Base-by-base conservation (phyloP, 2,329 filamentous ascomycete species). In the Phaeosphaeria sp. region DNA sequence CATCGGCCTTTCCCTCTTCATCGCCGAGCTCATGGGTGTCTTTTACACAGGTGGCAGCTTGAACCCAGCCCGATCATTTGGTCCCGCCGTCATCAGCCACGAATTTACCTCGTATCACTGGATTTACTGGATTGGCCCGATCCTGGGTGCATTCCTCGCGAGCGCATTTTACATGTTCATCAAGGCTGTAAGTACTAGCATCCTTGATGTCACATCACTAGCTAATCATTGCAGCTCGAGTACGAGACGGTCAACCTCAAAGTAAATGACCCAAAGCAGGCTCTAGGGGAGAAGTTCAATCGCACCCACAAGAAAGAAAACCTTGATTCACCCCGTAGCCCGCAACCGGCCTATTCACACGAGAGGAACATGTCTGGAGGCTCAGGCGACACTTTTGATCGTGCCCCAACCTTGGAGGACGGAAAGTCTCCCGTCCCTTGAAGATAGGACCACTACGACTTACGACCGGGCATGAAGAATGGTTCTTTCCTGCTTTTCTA, bases 1-100 rank as follows among this genome's bases (percentile, higher is more conserved):
- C 18, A 90, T 91, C 64, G 90, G 90, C 1, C 77, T 90, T 6
- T 81, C 88, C 0, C 82, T 92, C 56, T 91, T 92, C 74, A 82
- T 91, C 50, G 78, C 78, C 0, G 80, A 85, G 59, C 63, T 85
- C 42, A 76, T 79, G 36, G 82, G 82, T 75, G 78, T 80, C 22
- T 79, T 72, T 67, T 81, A 77, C 63, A 81, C 78, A 3, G 78
- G 78, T 42, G 78, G 78, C 20, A 77, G 74, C 10, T 69, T 81
- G 30, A 81, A 82, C 56, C 79, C 79, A 18, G 79, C 79, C 6
- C 76, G 80, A 25, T 77, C 73, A n/a, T 80, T 82, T 60, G 80
- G 78, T 9, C 79, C 78, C 17, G 76, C 79, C 33, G 78, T 79
- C 30, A 68, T 77, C 13, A 67, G 60, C 17, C 74, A 74, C 18